Evolutionary conservation across 208 protist genomes (phyloP), one percentile per base, ranked within the genome.

Genomic region (Crithidia fasciculata): DNA sequence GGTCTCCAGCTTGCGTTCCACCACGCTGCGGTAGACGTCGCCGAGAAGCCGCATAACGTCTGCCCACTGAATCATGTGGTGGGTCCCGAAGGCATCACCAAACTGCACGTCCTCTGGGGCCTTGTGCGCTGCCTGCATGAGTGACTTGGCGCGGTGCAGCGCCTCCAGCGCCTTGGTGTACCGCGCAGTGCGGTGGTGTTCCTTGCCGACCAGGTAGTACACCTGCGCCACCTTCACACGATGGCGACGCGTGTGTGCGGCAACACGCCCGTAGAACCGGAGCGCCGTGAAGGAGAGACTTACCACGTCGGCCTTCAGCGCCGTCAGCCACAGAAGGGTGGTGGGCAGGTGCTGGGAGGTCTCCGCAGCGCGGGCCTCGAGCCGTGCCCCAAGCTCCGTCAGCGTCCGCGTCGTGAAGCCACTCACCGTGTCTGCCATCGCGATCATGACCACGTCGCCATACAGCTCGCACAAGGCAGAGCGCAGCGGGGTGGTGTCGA

Each of bases 111-210:
- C 85, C 15, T 76, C 79, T 6, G 74, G 60, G 6, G 74, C 82
- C 49, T 82, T 79, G 36, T 82, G 69, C 44, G 81, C 77, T 10
- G 83, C 83, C 5, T 81, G 74, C 76, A 92, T 83, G 5, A 91
- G 76, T 4, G 88, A 86, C 57, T 89, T 82, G 15, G 86, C 67
- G 12, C 81, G 86, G 67, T 94, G 78, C 45, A 95, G 78, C 18
- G 85, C 86, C 76, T 95, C 91, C 16, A 95, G 76, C 19, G 91
- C 84, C 65, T 95, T 95, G 28, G 88, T 92, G 80, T 91, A 92
- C 49, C 88, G 91, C 50, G 87, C 80, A 37, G 80, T 87, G 54
- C 72, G 59, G 62, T 82, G 69, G 80, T 95, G 78, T 50, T 87
- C 77, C 43, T 76, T 65, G 28, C 88, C 91, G 12, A 95, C 84